These are phyloP conservation scores for Vigna unguiculata DNA, from an alignment of 306 rosid species.

Conservation along the genomic window DNA sequence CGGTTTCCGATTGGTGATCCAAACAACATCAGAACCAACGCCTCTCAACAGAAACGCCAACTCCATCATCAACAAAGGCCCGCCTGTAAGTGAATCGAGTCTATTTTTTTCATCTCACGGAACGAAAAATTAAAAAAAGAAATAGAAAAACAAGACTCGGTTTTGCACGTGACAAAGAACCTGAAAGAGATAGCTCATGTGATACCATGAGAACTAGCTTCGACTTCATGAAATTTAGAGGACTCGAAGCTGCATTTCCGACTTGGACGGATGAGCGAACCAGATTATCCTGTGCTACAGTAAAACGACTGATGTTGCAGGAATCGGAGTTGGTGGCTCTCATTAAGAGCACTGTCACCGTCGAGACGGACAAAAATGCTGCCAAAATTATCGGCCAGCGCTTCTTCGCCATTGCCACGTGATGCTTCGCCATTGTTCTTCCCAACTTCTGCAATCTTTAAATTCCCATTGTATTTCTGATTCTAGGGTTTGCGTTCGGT, in stretches of 20 bases:
- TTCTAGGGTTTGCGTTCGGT: not conserved
- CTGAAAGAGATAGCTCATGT: slow-evolving; percentile 85
- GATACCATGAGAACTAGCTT: slow-evolving; percentile 89
- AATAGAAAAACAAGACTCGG: not conserved
- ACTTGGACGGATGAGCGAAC: slow-evolving; percentile 45
- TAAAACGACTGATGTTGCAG: slow-evolving; percentile 46
- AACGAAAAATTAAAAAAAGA: not conserved
- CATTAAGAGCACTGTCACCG: slow-evolving; percentile 45
- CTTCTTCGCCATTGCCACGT: slow-evolving; percentile 69
- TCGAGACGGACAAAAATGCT: slow-evolving; percentile 35
- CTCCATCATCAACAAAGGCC: slow-evolving; percentile 85
- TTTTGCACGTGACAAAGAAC: not conserved
- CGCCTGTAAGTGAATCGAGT: slow-evolving; percentile 42
- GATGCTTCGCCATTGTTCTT: slow-evolving; percentile 31
- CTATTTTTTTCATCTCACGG: not conserved
- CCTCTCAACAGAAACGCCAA: slow-evolving; percentile 78
- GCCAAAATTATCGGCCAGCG: slow-evolving; percentile 51
- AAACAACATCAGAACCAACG: slow-evolving; percentile 76
- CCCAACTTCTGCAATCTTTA: not conserved
- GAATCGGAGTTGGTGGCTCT: slow-evolving; percentile 60
- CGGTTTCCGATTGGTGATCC: slow-evolving; percentile 75
- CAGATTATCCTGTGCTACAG: not conserved
- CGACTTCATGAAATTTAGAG: slow-evolving; percentile 79
- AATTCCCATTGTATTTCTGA: not conserved
- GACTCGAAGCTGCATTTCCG: slow-evolving; percentile 46